Percentiles rank a stretch among this genome's conserved stretches.
phyloP scores from a whole-genome alignment of 208 protist species.

The Leishmania braziliensis region DNA sequence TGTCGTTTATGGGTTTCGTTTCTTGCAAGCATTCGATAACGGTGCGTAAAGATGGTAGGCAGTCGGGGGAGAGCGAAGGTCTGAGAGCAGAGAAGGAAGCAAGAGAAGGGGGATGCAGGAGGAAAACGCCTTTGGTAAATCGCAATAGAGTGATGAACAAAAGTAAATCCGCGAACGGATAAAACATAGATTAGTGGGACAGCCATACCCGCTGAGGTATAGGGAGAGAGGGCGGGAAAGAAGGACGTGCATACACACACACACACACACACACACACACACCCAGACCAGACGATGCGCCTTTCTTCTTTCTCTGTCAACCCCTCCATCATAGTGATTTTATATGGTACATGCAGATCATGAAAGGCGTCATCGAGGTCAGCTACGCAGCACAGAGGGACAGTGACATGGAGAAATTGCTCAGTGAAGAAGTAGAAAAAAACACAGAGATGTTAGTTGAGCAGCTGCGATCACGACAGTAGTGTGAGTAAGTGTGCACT shows the following conservation, averaged over 20 bases:
- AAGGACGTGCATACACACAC: neutral
- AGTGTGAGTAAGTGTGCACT: neutral
- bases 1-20: neutral
- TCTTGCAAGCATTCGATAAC: no score
- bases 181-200: neutral
- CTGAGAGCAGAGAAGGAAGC: neutral
- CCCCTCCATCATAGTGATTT: neutral
- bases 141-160: neutral
- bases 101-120: neutral
- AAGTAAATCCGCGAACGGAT: neutral
- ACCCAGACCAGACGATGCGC: neutral
- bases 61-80: neutral
- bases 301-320: neutral
- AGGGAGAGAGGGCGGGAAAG: neutral
- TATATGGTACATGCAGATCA: neutral
- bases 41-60: no score
- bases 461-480: neutral
- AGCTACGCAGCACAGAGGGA: neutral
- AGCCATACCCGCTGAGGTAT: neutral
- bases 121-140: neutral
- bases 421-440: neutral
- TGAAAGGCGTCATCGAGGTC: neutral
- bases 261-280: neutral
- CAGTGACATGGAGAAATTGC: neutral
- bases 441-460: neutral